Percentiles rank a stretch among this genome's conserved stretches.
phyloP scores from a whole-genome alignment of 129 eudicot genomes.

The Calendula officinalis region DNA sequence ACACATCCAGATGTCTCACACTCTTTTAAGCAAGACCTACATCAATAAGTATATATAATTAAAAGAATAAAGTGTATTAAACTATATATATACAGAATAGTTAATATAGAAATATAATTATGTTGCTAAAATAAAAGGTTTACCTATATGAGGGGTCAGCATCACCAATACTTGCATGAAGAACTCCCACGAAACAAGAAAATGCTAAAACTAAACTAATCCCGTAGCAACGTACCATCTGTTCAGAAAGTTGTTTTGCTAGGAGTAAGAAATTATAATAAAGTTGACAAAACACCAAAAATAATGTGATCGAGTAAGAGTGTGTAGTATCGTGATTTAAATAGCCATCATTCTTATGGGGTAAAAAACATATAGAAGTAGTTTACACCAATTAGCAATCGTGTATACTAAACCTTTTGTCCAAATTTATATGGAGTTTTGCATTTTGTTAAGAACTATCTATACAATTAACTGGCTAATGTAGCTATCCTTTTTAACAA shows the following conservation, averaged over 20 bases:
- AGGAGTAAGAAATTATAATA: background rate
- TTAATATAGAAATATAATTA: background rate
- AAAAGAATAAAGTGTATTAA: background rate
- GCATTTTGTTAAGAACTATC: background rate
- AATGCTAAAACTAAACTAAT: constrained; percentile 41
- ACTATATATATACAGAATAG: background rate
- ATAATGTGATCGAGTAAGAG: background rate
- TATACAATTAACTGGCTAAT: background rate
- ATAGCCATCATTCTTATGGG: background rate
- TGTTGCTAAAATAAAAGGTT: constrained; percentile 20
- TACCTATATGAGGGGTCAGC: constrained; percentile 71
- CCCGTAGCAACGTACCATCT: constrained; percentile 56
- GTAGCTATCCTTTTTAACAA: background rate
- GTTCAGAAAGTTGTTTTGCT: constrained; percentile 17
- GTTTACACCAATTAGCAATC: background rate
- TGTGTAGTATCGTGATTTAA: background rate
- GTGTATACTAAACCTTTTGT: background rate
- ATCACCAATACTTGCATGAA: constrained; percentile 82
- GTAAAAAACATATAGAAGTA: constrained; percentile 1
- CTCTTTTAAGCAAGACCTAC: constrained; percentile 64
- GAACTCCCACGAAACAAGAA: constrained; percentile 40
- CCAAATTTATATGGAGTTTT: constrained; percentile 1
- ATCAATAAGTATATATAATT: constrained; percentile 1
- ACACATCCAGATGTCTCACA: constrained; percentile 74
- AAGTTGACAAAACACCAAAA: constrained; percentile 10